phyloP scores from a whole-genome alignment of 2,329 filamentous ascomycete genomes.

The Apiospora kogelbergensis region DNA sequence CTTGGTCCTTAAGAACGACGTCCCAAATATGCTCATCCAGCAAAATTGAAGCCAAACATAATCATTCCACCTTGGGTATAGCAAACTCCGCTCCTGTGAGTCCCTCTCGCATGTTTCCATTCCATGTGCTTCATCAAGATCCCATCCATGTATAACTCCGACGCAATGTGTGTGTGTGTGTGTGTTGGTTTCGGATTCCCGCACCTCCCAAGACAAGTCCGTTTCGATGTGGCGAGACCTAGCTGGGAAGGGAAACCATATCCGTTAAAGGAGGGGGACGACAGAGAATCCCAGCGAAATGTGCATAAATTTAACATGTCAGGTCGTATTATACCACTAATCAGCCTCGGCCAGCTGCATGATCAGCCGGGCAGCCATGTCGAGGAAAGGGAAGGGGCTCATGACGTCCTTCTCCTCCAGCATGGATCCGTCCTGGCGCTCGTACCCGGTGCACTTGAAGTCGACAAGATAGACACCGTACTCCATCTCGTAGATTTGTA shows the following conservation, averaged over 20 bases:
- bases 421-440: slow-evolving; percentile 70
- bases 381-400: slow-evolving; percentile 92
- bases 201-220: background rate
- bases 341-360: slow-evolving; percentile 88
- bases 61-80: slow-evolving; percentile 10
- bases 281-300: background rate
- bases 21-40: slow-evolving; percentile 3
- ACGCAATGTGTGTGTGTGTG: slow-evolving; percentile 4
- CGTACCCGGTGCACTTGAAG: slow-evolving; percentile 98
- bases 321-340: slow-evolving; percentile 27
- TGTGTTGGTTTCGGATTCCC: background rate
- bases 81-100: slow-evolving; percentile 11
- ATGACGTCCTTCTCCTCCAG: slow-evolving; percentile 93
- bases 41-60: slow-evolving; percentile 3
- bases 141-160: slow-evolving; percentile 10
- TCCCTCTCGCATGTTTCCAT: background rate
- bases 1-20: background rate
- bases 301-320: background rate
- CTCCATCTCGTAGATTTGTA: slow-evolving; percentile 95
- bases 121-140: slow-evolving; percentile 8
- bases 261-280: background rate
- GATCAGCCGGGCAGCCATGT: slow-evolving; percentile 88
- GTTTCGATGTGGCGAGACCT: background rate
- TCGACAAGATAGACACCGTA: slow-evolving; percentile 92
- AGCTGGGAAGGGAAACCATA: background rate